A percentile compares a stretch with the other conserved stretches of the same genome.
These are phyloP conservation scores for Dendrothele bispora DNA, from an alignment of 768 basidiomycete genomes.

Conservation along the genomic window DNA sequence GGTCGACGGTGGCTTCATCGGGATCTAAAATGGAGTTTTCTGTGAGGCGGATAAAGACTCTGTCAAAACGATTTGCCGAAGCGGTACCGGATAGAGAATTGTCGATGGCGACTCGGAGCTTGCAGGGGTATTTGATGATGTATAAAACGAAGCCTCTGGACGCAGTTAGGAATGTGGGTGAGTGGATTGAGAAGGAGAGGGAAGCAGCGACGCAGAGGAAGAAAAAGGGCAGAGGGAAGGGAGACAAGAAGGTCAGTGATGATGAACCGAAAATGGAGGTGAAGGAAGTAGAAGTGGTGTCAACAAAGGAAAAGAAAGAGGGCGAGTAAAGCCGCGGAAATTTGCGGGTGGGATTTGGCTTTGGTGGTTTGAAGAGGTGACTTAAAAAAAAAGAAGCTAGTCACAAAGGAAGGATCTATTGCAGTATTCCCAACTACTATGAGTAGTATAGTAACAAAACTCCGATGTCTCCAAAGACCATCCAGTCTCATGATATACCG, in stretches of 20 bases:
- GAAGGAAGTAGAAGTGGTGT: background rate
- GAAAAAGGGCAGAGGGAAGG: background rate
- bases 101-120: slow-evolving; percentile 50
- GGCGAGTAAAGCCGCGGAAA: no score
- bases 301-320: background rate
- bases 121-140: slow-evolving; percentile 52
- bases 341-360: no score
- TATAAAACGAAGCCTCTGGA: slow-evolving; percentile 48
- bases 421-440: no score
- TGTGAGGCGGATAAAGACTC: slow-evolving; percentile 32
- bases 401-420: no score
- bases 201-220: background rate
- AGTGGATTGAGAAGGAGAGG: slow-evolving; percentile 39
- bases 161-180: slow-evolving; percentile 35
- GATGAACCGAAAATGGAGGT: background rate
- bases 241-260: background rate
- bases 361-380: no score
- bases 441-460: no score
- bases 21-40: slow-evolving; percentile 46
- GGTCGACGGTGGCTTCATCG: no score
- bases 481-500: no score
- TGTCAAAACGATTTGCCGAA: slow-evolving; percentile 58
- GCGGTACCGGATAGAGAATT: slow-evolving; percentile 48
- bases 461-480: no score
- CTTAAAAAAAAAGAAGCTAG: no score